Conservation (phyloP, 371 early-diverging fungal genomes). For the Apophysomyces variabilis region DNA sequence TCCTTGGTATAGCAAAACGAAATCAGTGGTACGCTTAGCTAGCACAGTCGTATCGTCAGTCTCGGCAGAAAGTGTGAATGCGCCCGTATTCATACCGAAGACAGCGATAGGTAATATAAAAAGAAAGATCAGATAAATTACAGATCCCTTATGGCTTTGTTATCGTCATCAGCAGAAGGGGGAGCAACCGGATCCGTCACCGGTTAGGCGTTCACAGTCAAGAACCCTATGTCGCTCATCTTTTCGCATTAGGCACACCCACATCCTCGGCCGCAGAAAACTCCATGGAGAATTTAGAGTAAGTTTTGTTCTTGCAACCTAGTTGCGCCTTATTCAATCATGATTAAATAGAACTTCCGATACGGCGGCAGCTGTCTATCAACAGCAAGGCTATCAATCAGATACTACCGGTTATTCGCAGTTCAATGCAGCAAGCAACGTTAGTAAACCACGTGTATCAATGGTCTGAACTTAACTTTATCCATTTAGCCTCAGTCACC, state of each 20-base stretch:
- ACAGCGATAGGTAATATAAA: constrained; percentile 37
- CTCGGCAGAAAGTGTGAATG: constrained; percentile 63
- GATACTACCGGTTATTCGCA: constrained; percentile 4
- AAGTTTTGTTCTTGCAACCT: background rate
- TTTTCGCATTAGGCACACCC: constrained; percentile 8
- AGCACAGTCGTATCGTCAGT: constrained; percentile 48
- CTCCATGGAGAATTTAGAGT: constrained; percentile 14
- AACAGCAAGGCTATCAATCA: constrained; percentile 8
- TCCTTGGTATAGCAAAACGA: constrained; percentile 43
- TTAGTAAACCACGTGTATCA: background rate
- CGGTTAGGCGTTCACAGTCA: constrained; percentile 7
- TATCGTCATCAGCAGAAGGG: constrained; percentile 16
- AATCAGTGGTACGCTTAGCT: constrained; percentile 59
- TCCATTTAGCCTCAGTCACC: constrained; percentile 22
- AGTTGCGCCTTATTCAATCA: constrained; percentile 9
- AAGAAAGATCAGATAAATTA: constrained; percentile 9
- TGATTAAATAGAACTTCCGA: constrained; percentile 9
- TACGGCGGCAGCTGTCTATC: background rate
- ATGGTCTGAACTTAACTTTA: background rate
- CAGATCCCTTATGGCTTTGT: background rate
- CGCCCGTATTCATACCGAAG: constrained; percentile 72
- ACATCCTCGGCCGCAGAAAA: background rate
- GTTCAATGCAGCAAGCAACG: constrained; percentile 4
- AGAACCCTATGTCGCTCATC: background rate
- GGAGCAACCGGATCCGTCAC: background rate